Conservation (phyloP, 345 rosid species). For the Mercurialis annua region DNA sequence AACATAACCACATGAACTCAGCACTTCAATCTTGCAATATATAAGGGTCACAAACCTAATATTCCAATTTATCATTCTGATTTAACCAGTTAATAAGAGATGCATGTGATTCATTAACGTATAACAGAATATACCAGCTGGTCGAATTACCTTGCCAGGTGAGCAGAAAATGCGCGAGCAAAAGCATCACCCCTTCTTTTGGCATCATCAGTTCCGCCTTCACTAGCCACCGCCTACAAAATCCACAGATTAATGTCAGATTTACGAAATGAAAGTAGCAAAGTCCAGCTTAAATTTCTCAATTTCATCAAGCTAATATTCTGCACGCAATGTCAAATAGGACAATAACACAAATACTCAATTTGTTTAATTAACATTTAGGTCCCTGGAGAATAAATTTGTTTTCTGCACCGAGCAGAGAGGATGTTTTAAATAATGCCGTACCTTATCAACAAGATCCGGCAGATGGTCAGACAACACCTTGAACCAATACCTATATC, state of each 20-base stretch:
- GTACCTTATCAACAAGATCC: slow-evolving; percentile 94
- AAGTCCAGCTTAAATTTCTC: not conserved
- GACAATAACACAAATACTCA: not conserved
- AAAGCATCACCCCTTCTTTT: slow-evolving; percentile 98
- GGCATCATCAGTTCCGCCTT: slow-evolving; percentile 97
- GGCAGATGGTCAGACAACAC: slow-evolving; percentile 91
- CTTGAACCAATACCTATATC: slow-evolving; percentile 87
- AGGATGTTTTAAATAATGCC: slow-evolving; percentile 11
- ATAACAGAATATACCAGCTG: not conserved
- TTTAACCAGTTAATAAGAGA: not conserved
- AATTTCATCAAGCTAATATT: not conserved
- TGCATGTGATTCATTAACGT: not conserved
- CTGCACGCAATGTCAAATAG: not conserved
- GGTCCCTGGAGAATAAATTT: not conserved
- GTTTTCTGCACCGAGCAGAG: not conserved
- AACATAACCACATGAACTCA: not conserved
- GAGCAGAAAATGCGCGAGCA: slow-evolving; percentile 99
- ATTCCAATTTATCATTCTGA: not conserved
- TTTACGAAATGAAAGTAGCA: not conserved
- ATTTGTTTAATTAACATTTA: not conserved
- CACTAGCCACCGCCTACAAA: slow-evolving; percentile 96
- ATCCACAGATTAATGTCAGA: slow-evolving; percentile 22
- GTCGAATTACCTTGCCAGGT: slow-evolving; percentile 72
- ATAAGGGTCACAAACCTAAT: not conserved
- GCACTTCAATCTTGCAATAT: not conserved